Evolutionary conservation across 2,329 filamentous ascomycete species (phyloP), one percentile per base, ranked within the genome.

Genomic region (Fonsecaea multimorphosa): DNA sequence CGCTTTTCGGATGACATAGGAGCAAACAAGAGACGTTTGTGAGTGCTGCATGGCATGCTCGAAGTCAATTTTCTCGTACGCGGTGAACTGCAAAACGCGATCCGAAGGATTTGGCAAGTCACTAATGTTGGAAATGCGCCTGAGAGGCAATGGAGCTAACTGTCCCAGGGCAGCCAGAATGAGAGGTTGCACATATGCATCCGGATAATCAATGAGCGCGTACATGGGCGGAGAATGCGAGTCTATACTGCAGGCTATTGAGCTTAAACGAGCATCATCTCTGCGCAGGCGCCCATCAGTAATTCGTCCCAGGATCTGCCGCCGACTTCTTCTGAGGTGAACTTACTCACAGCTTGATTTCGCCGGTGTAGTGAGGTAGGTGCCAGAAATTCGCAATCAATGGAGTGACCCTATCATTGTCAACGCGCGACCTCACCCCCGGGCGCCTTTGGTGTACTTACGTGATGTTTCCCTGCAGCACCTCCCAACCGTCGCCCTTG

Each of bases 1-100:
- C 0, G 95, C 95, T 82, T 98, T 98, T 73, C 95, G 91, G 76
- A 98, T 96, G 75, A 97, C 86, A 78, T 97, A 98, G 74, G 92
- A 91, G 78, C 97, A 98, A 72, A 91, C 84, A 1, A 97, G 82
- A 11, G 85, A 87, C 0, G 86, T 87, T 0, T 78, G 75, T 0
- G 90, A 79, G 71, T 92, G 83, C 1, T 82, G 77, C 64, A 90
- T 82, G 19, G 91, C 85, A 73, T 90, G 87, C 61, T 91, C 88
- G 76, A 97, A 98, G 75, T 96, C 91, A 65, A 98, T 86, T 49
- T 86, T 83, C 78, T 99, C 95, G 79, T 99, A 99, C 36, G 91
- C 86, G 1, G 87, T 86, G 75, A 96, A 93, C 76, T 97, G 91
- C 1, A 99, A 82, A 3, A 92, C 74, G 29, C 82, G 83, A 16